phyloP scores from a whole-genome alignment of 768 basidiomycete species.

The Phylloporus sp. region DNA sequence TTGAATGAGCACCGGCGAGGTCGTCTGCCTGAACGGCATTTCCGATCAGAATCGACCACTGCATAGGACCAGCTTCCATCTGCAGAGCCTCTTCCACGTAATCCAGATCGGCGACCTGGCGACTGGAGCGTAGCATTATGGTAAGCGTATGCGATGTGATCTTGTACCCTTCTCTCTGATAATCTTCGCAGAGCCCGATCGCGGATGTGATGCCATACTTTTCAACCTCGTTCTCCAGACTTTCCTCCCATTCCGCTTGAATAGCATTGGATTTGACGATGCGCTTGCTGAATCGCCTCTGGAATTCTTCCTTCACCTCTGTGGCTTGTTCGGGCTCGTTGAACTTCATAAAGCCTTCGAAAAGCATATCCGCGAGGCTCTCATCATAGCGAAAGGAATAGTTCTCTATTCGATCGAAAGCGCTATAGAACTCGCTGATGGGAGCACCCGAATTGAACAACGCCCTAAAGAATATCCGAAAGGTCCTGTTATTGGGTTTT shows the following conservation, averaged over 20 bases:
- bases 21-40: slow-evolving; percentile 44
- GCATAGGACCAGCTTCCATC: slow-evolving; percentile 37
- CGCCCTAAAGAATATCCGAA: slow-evolving; percentile 46
- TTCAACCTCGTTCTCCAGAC: slow-evolving; percentile 29
- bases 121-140: slow-evolving; percentile 43
- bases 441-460: slow-evolving; percentile 34
- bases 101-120: slow-evolving; percentile 38
- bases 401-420: slow-evolving; percentile 46
- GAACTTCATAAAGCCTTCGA: slow-evolving; percentile 40
- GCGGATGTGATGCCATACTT: slow-evolving; percentile 34
- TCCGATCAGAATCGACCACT: slow-evolving; percentile 55
- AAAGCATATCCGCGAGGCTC: slow-evolving; percentile 38
- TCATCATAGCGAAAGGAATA: slow-evolving; percentile 44
- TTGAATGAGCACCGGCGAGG: slow-evolving; percentile 38
- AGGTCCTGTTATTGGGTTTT: slow-evolving; percentile 44
- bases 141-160: slow-evolving; percentile 32
- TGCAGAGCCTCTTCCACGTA: slow-evolving; percentile 40
- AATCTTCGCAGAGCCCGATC: slow-evolving; percentile 32
- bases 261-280: slow-evolving; percentile 23
- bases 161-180: slow-evolving; percentile 33
- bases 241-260: slow-evolving; percentile 30
- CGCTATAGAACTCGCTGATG: slow-evolving; percentile 32
- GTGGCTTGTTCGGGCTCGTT: slow-evolving; percentile 36
- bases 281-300: slow-evolving; percentile 28
- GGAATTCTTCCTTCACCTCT: slow-evolving; percentile 39